Evolutionary conservation across 768 basidiomycete genomes (phyloP).

Genomic region (Podaxis pistillaris): DNA sequence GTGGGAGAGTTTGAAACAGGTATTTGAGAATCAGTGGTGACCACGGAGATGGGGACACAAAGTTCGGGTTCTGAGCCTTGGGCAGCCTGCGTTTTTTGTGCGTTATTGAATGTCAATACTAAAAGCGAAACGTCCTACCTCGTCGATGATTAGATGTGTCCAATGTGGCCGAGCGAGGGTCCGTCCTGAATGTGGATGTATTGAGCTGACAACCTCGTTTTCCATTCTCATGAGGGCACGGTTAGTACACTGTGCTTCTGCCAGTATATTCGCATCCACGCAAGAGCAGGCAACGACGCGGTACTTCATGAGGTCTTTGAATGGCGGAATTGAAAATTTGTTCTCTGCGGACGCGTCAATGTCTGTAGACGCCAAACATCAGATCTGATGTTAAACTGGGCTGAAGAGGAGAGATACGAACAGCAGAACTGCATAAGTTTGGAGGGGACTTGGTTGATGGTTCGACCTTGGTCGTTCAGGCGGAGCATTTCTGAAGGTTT

Average conservation of each 20-base stretch:
- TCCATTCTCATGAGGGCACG: slow-evolving; percentile 37
- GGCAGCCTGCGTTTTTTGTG: slow-evolving; percentile 35
- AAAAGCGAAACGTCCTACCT: slow-evolving; percentile 27
- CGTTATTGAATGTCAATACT: neutral
- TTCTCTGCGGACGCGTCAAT: slow-evolving; percentile 36
- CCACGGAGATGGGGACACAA: slow-evolving; percentile 48
- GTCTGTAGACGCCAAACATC: slow-evolving; percentile 25
- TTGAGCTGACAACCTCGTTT: slow-evolving; percentile 29
- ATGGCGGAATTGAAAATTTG: slow-evolving; percentile 44
- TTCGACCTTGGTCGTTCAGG: slow-evolving; percentile 47
- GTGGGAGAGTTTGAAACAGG: neutral
- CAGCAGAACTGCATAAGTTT: slow-evolving; percentile 47
- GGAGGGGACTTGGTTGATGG: slow-evolving; percentile 48
- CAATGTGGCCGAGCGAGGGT: slow-evolving; percentile 42
- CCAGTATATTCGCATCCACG: slow-evolving; percentile 44
- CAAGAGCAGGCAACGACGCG: slow-evolving; percentile 47
- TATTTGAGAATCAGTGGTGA: slow-evolving; percentile 26
- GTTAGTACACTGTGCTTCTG: slow-evolving; percentile 45
- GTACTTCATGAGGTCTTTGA: slow-evolving; percentile 44
- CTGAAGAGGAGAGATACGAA: slow-evolving; percentile 22
- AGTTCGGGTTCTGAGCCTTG: slow-evolving; percentile 55
- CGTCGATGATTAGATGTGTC: slow-evolving; percentile 53
- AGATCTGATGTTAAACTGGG: neutral
- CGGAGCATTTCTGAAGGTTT: slow-evolving; percentile 44
- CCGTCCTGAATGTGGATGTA: slow-evolving; percentile 36